These are phyloP conservation scores for Erucastrum elatum DNA, from an alignment of 345 rosid genomes.

Conservation along the genomic window DNA sequence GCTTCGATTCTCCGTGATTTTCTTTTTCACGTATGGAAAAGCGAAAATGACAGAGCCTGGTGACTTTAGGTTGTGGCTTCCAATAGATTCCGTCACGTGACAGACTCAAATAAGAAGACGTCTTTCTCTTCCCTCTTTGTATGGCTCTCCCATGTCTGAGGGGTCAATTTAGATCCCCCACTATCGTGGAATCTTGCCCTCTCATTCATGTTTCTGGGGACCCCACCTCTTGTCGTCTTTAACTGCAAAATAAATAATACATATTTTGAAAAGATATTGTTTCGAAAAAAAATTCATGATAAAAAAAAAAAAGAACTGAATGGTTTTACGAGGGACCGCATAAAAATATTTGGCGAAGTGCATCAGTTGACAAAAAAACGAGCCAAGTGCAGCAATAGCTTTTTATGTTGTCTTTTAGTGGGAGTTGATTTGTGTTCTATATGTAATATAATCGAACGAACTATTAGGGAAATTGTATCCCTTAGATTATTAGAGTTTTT, in stretches of 20 bases:
- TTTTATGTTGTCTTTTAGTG: not conserved
- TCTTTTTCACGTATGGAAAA: constrained; percentile 7
- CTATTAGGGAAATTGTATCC: no score
- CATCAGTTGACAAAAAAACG: no score
- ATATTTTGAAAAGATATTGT: not conserved
- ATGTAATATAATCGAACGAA: no score
- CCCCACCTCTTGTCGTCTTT: constrained; percentile 1
- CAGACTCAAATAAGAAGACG: constrained; percentile 21
- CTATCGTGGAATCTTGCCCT: constrained; percentile 26
- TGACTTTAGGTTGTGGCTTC: not conserved
- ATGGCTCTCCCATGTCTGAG: constrained; percentile 28
- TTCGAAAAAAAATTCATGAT: no score
- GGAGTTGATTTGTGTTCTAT: not conserved
- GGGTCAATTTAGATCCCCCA: constrained; percentile 28
- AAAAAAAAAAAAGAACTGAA: not conserved
- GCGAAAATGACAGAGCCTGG: constrained; percentile 17
- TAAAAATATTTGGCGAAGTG: not conserved
- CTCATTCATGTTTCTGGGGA: not conserved
- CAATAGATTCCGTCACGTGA: constrained; percentile 41
- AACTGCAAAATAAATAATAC: not conserved
- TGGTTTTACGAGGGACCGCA: not conserved
- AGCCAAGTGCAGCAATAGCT: no score
- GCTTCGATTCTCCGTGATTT: constrained; percentile 33
- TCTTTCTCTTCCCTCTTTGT: constrained; percentile 10
- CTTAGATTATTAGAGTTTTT: not conserved